Conservation (phyloP, 768 basidiomycete genomes). For the Erythrobasidium yunnanense region DNA sequence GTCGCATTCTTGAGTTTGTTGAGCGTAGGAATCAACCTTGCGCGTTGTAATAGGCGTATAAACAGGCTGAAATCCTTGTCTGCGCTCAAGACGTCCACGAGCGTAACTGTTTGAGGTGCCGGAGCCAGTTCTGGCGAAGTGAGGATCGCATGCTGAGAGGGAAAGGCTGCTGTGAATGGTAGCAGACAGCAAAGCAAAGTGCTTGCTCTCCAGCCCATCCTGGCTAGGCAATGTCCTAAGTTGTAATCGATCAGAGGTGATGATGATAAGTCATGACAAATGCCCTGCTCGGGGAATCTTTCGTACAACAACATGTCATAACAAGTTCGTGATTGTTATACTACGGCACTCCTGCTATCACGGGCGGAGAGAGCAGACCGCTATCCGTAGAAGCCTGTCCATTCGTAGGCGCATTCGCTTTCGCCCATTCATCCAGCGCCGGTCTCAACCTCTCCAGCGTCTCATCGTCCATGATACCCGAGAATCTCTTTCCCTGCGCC, state of each 20-base stretch:
- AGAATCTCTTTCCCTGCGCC: constrained; percentile 4
- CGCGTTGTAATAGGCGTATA: constrained; percentile 62
- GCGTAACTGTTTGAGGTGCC: too few species aligned
- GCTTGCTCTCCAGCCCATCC: too few species aligned
- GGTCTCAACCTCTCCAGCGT: constrained; percentile 10
- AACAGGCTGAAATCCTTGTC: constrained; percentile 59
- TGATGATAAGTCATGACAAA: too few species aligned
- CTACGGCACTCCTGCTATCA: background rate
- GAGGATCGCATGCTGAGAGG: too few species aligned
- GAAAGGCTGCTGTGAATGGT: too few species aligned
- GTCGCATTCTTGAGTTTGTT: constrained; percentile 74
- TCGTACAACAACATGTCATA: background rate
- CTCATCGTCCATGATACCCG: constrained; percentile 21
- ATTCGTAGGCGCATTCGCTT: background rate
- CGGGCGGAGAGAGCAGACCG: too few species aligned
- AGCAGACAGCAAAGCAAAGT: too few species aligned
- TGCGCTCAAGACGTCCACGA: constrained; percentile 64
- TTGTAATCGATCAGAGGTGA: too few species aligned
- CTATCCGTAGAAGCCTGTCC: background rate
- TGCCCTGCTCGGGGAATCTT: too few species aligned
- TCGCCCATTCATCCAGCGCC: background rate
- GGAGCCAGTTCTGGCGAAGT: too few species aligned
- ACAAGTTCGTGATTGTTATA: background rate
- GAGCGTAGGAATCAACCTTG: constrained; percentile 80
- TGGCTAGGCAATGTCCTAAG: too few species aligned